Base-by-base conservation (phyloP, 768 basidiomycete species). In the Leccinum truebloodii region DNA sequence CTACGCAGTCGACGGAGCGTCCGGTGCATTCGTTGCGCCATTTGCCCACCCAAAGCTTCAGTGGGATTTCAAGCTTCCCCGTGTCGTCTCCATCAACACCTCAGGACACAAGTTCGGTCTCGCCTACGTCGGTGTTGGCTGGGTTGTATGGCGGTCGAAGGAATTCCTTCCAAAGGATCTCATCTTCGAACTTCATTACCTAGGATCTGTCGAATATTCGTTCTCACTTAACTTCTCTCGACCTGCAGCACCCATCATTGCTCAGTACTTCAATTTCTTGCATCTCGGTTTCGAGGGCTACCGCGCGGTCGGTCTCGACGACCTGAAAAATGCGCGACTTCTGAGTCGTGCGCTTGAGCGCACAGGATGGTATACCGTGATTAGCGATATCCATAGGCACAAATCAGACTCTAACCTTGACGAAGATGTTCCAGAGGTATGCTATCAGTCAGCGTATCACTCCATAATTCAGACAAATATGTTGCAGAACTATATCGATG, bases 131-230 rank as follows among this genome's bases (percentile, higher is more conserved):
- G 83, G 82, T 57, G 79, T 84, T n/a, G 88, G 87, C 22, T 87
- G 84, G 83, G 79, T 87, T 48, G 72, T 88, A 62, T 88, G 85
- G 84, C 76, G 86, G 26, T 77, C 81, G 54, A 79, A 81, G 65
- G 69, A 80, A 54, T 77, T 74, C 68, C 79, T 89, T 30, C 88
- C 86, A 5, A 86, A 87, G 67, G 88, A 89, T 62, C 81, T 89
- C 62, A 85, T 89, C 64, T 89, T 89, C 59, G 87, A 81, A 69
- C 75, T 82, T 24, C 78, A 84, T 70, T 83, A 80, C 73, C 75
- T 78, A 32, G 79, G 79, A 49, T 79, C 71, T 39, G 78, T 82
- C 59, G 92, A 96, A 72, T 95, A 94, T 72, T 89, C 89, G 1
- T 88, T 86, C 73, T 85, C 84, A 20, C 75, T 84, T 59, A 84